Evolutionary conservation across 139 green algal genomes (phyloP).

Genomic region (Yamagishiella unicocca): DNA sequence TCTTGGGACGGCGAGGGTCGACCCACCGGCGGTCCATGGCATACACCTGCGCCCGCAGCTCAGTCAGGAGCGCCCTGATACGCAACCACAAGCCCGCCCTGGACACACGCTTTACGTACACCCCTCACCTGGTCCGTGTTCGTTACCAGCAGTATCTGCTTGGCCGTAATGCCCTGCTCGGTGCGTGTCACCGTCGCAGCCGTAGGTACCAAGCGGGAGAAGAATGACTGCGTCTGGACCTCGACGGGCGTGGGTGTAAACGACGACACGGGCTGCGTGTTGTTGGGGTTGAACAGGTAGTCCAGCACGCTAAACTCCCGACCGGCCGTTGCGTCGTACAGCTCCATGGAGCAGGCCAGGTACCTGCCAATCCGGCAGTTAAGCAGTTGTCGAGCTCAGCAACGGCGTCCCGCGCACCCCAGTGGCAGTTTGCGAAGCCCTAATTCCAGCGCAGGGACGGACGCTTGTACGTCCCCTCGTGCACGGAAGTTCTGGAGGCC

Average conservation of each 20-base stretch:
- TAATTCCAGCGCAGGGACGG: no score
- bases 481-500: no score
- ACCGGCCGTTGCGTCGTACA: slow-evolving; percentile 81
- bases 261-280: slow-evolving; percentile 52
- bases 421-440: no score
- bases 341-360: slow-evolving; percentile 79
- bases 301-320: slow-evolving; percentile 62
- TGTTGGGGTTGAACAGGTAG: slow-evolving; percentile 71
- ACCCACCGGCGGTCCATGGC: slow-evolving; percentile 91
- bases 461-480: no score
- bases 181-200: slow-evolving; percentile 76
- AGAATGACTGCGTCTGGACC: slow-evolving; percentile 51
- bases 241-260: slow-evolving; percentile 72
- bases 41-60: slow-evolving; percentile 78
- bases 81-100: neutral
- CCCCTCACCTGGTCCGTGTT: slow-evolving; percentile 75
- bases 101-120: no score
- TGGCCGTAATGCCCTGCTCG: slow-evolving; percentile 86
- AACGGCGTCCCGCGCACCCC: no score
- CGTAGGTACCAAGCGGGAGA: slow-evolving; percentile 53
- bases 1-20: slow-evolving; percentile 86
- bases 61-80: neutral
- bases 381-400: no score
- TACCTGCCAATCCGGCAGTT: no score
- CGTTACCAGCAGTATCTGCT: slow-evolving; percentile 89